A percentile compares a stretch with the other conserved stretches of the same genome.
Evolutionary conservation across 352 stramenopile genomes (phyloP).

Genomic region (Phytophthora fragariae): DNA sequence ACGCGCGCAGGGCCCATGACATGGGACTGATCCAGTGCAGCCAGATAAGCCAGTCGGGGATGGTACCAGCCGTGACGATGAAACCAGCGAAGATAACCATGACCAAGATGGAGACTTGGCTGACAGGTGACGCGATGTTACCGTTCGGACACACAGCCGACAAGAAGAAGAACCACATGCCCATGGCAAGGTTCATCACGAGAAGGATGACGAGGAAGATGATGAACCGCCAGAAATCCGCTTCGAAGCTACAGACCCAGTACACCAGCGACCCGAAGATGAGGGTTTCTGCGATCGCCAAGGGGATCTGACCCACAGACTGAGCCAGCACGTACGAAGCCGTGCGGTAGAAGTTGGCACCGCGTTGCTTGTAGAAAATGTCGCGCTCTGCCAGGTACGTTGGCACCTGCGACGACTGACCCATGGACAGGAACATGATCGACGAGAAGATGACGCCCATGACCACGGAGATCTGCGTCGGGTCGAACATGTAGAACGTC

Average conservation of each 20-base stretch:
- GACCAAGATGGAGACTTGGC: slow-evolving; percentile 49
- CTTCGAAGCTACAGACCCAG: slow-evolving; percentile 77
- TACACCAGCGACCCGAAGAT: slow-evolving; percentile 85
- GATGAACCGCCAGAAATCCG: slow-evolving; percentile 40
- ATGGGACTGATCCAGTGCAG: slow-evolving; percentile 54
- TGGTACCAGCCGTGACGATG: slow-evolving; percentile 44
- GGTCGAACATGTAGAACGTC: slow-evolving; percentile 53
- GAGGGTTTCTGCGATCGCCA: slow-evolving; percentile 61
- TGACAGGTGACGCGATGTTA: slow-evolving; percentile 49
- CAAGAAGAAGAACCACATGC: slow-evolving; percentile 63
- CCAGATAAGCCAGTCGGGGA: slow-evolving; percentile 40
- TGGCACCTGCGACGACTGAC: slow-evolving; percentile 68
- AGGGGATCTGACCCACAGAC: slow-evolving; percentile 42
- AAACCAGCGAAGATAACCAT: slow-evolving; percentile 62
- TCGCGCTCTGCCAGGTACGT: slow-evolving; percentile 66
- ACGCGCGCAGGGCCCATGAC: slow-evolving; percentile 27
- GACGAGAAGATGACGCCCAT: slow-evolving; percentile 83
- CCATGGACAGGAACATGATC: slow-evolving; percentile 82
- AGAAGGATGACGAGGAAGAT: slow-evolving; percentile 54
- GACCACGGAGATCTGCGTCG: slow-evolving; percentile 47
- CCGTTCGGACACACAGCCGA: slow-evolving; percentile 36
- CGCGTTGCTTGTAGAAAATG: slow-evolving; percentile 85
- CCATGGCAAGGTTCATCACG: slow-evolving; percentile 56
- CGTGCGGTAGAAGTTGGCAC: slow-evolving; percentile 76
- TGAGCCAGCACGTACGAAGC: slow-evolving; percentile 71